Conservation (phyloP, 2,329 filamentous ascomycete genomes). For the Lecanoromycetidae sp. region DNA sequence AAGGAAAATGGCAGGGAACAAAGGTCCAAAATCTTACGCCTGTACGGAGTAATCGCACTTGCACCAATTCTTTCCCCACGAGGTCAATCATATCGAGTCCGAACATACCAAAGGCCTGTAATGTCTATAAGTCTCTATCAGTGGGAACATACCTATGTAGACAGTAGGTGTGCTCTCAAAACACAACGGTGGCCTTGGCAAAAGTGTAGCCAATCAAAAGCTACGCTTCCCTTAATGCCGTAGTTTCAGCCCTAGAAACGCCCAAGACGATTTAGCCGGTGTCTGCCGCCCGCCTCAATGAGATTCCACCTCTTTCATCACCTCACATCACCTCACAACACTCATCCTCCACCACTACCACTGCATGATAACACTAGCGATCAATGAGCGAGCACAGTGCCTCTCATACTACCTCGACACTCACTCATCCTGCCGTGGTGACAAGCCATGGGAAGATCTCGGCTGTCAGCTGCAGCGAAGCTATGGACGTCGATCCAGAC, state of each 20-base stretch:
- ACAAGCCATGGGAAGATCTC: constrained; percentile 14
- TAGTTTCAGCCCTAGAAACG: background rate
- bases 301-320: background rate
- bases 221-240: too few species aligned
- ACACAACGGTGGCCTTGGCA: background rate
- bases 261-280: background rate
- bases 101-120: too few species aligned
- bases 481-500: constrained; percentile 17
- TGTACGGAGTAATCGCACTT: too few species aligned
- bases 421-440: background rate
- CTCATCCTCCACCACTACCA: background rate
- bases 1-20: too few species aligned
- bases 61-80: too few species aligned
- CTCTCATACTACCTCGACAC: constrained; percentile 3
- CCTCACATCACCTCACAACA: background rate
- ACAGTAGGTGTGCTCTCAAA: too few species aligned
- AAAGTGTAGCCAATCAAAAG: background rate
- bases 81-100: too few species aligned
- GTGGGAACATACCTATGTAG: too few species aligned
- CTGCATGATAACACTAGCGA: background rate
- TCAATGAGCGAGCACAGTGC: constrained; percentile 10
- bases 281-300: constrained; percentile 3
- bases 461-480: constrained; percentile 9
- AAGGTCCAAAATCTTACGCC: too few species aligned
- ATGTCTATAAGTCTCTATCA: too few species aligned